Base-by-base conservation (phyloP, 1,284 basidiomycete genomes). In the Ceratobasidium sp. region DNA sequence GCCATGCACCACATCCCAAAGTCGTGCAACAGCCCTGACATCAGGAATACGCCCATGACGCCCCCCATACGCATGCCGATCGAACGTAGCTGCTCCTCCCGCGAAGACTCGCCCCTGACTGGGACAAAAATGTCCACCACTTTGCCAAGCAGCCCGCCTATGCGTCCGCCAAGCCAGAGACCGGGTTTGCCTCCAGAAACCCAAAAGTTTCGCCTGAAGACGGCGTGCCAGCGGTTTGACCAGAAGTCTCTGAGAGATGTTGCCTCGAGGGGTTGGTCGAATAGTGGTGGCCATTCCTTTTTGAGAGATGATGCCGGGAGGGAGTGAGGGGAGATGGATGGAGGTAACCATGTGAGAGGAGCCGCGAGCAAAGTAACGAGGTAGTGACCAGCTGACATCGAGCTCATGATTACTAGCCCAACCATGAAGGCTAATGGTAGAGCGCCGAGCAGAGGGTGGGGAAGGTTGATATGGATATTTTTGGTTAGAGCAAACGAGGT, bases 1-100 rank as follows among this genome's bases (percentile, higher is more conserved):
- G 84, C 86, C 85, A 89, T 86, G 5, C 86, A 87, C 82, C 85
- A 89, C 63, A 87, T 77, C 16, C 86, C 88, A 35, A 85, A 61
- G 75, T 87, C 83, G 73, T 91, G 90, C 14, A 91, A 75, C 1
- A 86, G 47, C 2, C 85, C 88, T 0, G 89, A 91, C 11, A 86
- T 75, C 1, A 85, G 59, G 76, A 91, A 91, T 0, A 84, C 85
- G 16, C 88, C 88, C 14, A 90, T 59, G 9, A 88, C 81, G 2
- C 78, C 79, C 4, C 86, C 87, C 3, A 77, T 41, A 7, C 55
- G 55, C 28, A n/a, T 38, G 30, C 55, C 55, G n/a, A 58, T 18
- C 32, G 26, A 35, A 9, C 32, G 32, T n/a, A 21, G 18, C 43
- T n/a, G 30, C 16, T 14, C 7, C 30, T 44, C 52, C 41, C 43